These are phyloP conservation scores for Lactifluus pinguis DNA, from an alignment of 768 basidiomycete species.

Conservation along the genomic window DNA sequence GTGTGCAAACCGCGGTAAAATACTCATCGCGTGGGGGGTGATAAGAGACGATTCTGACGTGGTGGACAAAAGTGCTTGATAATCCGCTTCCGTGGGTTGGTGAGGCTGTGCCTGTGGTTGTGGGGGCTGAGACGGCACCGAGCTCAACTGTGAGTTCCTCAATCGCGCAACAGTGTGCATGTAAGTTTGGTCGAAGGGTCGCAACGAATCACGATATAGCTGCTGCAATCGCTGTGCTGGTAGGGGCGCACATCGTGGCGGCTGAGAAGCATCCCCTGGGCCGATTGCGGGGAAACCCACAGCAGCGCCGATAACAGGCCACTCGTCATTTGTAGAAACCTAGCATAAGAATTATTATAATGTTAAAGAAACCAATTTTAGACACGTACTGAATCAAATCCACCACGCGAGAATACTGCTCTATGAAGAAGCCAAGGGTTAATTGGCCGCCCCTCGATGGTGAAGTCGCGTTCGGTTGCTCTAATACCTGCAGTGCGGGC, in stretches of 20 bases:
- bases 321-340: slow-evolving; percentile 8
- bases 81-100: slow-evolving; percentile 12
- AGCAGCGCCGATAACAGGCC: slow-evolving; percentile 2
- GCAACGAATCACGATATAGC: background rate
- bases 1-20: slow-evolving; percentile 14
- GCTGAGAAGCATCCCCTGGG: background rate
- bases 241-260: background rate
- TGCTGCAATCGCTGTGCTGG: slow-evolving; percentile 5
- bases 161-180: background rate
- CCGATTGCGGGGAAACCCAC: slow-evolving; percentile 2
- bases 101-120: slow-evolving; percentile 3
- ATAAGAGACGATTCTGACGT: background rate
- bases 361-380: background rate
- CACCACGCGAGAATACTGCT: background rate
- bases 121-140: background rate
- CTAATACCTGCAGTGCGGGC: background rate
- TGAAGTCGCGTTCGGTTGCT: slow-evolving; percentile 1
- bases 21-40: slow-evolving; percentile 2
- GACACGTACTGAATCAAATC: slow-evolving; percentile 4
- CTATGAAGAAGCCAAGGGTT: slow-evolving; percentile 6
- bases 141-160: background rate
- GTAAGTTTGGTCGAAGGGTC: slow-evolving; percentile 9
- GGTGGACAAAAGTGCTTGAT: slow-evolving; percentile 9
- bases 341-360: background rate
- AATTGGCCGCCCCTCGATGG: background rate